Evolutionary conservation across 1,284 basidiomycete species (phyloP).

Genomic region (Microbotryum silenes-acaulis): DNA sequence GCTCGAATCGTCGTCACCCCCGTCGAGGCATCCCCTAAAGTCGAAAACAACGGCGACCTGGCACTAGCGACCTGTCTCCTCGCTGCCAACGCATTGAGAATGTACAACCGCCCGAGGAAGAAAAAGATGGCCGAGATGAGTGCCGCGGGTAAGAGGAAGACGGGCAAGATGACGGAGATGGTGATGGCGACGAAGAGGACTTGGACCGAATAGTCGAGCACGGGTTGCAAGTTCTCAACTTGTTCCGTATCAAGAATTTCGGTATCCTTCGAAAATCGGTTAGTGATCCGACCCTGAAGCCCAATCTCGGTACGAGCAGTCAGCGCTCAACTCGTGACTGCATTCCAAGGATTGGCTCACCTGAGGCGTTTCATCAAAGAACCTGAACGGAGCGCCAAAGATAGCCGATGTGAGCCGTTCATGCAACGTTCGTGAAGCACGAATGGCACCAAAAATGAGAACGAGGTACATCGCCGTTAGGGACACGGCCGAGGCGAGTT

Average conservation of each 20-base stretch:
- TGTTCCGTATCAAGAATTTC: conserved; percentile 81
- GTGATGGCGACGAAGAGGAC: conserved; percentile 32
- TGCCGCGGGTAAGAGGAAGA: conserved; percentile 23
- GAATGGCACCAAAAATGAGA: conserved; percentile 24
- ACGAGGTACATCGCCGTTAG: conserved; percentile 28
- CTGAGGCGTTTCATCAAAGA: conserved; percentile 42
- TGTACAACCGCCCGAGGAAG: conserved; percentile 21
- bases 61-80: conserved; percentile 60
- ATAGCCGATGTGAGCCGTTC: conserved; percentile 63
- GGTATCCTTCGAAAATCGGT: conserved; percentile 83
- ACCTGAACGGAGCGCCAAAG: conserved; percentile 56
- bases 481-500: conserved; percentile 38
- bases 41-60: conserved; percentile 76
- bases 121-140: conserved; percentile 31
- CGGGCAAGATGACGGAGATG: conserved; percentile 51
- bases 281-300: conserved; percentile 16
- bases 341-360: conserved; percentile 42
- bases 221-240: conserved; percentile 62
- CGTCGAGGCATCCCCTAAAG: conserved; percentile 65
- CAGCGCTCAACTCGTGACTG: background rate
- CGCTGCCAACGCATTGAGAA: conserved; percentile 24
- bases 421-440: conserved; percentile 26
- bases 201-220: conserved; percentile 25
- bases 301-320: background rate
- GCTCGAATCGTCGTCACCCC: conserved; percentile 78